These are phyloP conservation scores for Spathaspora boniae DNA, from an alignment of 805 yeast species.

Conservation along the genomic window DNA sequence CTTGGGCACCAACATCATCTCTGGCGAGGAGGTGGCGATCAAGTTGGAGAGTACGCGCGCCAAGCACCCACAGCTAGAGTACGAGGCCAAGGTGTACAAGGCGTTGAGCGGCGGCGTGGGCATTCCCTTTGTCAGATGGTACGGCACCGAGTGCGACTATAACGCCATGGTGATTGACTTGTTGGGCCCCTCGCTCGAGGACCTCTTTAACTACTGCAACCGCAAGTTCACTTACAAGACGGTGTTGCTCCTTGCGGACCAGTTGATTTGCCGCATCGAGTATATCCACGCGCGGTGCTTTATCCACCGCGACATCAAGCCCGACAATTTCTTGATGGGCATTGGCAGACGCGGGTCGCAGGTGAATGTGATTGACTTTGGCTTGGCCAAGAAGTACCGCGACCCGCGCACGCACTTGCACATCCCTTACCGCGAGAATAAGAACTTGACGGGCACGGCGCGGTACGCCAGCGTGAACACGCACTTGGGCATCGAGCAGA, in stretches of 20 bases:
- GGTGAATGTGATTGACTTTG: constrained; percentile 91
- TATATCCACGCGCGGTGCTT: constrained; percentile 94
- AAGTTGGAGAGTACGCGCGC: constrained; percentile 87
- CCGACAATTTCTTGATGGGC: constrained; percentile 83
- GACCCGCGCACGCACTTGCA: constrained; percentile 93
- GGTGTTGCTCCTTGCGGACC: constrained; percentile 89
- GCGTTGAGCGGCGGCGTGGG: constrained; percentile 96
- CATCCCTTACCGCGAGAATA: constrained; percentile 94
- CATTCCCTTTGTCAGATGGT: constrained; percentile 92
- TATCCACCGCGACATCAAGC: constrained; percentile 80
- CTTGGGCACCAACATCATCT: constrained; percentile 85
- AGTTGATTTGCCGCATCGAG: constrained; percentile 88
- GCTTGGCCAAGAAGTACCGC: constrained; percentile 88
- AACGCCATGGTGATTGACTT: constrained; percentile 96
- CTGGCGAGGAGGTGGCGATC: constrained; percentile 97
- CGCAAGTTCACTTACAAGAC: constrained; percentile 92
- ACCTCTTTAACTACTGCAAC: constrained; percentile 92
- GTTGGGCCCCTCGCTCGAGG: constrained; percentile 93
- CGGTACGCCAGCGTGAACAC: constrained; percentile 94
- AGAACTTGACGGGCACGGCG: constrained; percentile 95
- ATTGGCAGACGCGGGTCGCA: constrained; percentile 93
- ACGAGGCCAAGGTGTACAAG: constrained; percentile 93
- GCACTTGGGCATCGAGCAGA: constrained; percentile 94
- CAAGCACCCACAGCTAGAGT: constrained; percentile 94
- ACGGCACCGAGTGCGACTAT: constrained; percentile 93